phyloP scores from a whole-genome alignment of 176 grass and related monocot species.

The Puya raimondii region DNA sequence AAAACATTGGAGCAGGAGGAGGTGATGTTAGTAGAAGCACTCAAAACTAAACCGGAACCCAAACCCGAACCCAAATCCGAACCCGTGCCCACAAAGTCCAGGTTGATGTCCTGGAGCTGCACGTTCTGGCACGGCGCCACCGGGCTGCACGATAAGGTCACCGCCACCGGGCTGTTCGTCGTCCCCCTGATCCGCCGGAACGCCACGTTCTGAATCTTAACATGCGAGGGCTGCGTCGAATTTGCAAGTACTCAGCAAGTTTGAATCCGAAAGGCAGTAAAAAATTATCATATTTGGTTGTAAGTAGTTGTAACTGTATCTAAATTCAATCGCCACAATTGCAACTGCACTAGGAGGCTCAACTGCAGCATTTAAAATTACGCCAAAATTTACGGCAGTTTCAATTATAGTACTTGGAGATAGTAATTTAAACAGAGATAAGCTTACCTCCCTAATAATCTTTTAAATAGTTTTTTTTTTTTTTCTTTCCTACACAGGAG shows the following conservation, averaged over 20 bases:
- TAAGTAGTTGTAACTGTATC: too few relatives aligned
- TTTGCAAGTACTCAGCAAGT: not conserved
- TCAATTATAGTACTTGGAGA: too few relatives aligned
- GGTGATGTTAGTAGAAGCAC: not conserved
- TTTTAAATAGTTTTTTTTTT: too few relatives aligned
- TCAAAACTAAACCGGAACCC: too few relatives aligned
- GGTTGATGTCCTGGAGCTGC: constrained; percentile 19
- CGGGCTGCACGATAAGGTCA: constrained; percentile 22
- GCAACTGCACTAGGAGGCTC: too few relatives aligned
- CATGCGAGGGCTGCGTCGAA: constrained; percentile 25
- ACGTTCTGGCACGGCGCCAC: constrained; percentile 21
- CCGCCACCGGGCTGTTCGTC: constrained; percentile 11
- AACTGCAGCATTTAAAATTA: too few relatives aligned
- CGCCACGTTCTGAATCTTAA: constrained; percentile 21
- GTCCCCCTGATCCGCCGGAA: constrained; percentile 26
- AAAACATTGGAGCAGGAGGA: constrained; percentile 24
- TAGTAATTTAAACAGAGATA: too few relatives aligned
- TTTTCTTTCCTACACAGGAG: too few relatives aligned
- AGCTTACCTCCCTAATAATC: too few relatives aligned
- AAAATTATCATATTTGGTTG: too few relatives aligned
- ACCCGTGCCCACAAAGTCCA: not conserved
- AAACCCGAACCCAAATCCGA: not conserved
- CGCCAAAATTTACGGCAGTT: too few relatives aligned
- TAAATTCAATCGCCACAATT: too few relatives aligned
- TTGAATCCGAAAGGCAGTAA: not conserved